A percentile compares a stretch with the other conserved stretches of the same genome.
These are phyloP conservation scores for Diutina scorzettiae DNA, from an alignment of 1,139 yeast genomes.

Conservation along the genomic window DNA sequence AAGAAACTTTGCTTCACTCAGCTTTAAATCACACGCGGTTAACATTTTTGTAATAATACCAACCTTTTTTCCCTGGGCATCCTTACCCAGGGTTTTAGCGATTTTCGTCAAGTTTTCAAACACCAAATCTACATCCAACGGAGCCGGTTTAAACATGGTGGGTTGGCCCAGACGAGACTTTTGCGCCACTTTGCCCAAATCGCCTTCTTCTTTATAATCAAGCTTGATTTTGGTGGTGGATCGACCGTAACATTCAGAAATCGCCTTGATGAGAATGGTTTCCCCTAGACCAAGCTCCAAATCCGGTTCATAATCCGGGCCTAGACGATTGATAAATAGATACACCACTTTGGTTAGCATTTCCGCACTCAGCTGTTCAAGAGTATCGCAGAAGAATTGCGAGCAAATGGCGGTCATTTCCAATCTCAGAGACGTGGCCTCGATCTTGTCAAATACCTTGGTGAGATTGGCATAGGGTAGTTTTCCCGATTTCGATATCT, in stretches of 20 bases:
- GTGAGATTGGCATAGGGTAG: background rate
- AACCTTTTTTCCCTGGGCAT: slow-evolving; percentile 70
- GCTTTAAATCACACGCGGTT: slow-evolving; percentile 70
- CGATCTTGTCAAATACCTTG: background rate
- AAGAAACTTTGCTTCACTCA: slow-evolving; percentile 72
- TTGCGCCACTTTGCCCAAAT: slow-evolving; percentile 81
- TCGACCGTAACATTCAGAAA: slow-evolving; percentile 85
- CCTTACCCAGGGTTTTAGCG: slow-evolving; percentile 72
- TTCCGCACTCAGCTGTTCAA: slow-evolving; percentile 28
- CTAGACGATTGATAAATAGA: slow-evolving; percentile 74
- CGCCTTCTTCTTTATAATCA: slow-evolving; percentile 75
- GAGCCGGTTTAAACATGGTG: slow-evolving; percentile 85
- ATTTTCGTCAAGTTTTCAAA: slow-evolving; percentile 65
- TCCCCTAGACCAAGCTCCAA: slow-evolving; percentile 91
- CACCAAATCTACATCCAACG: slow-evolving; percentile 62
- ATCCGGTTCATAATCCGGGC: slow-evolving; percentile 90
- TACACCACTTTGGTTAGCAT: slow-evolving; percentile 65
- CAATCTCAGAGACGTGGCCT: background rate
- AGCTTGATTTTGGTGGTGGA: slow-evolving; percentile 55
- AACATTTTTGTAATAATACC: slow-evolving; percentile 70
- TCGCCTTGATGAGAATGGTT: slow-evolving; percentile 72
- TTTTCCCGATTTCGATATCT: background rate
- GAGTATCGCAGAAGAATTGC: slow-evolving; percentile 12
- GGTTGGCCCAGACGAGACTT: slow-evolving; percentile 77
- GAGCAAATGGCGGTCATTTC: slow-evolving; percentile 18